These are phyloP conservation scores for Boletus edulis DNA, from an alignment of 768 basidiomycete species.

Conservation along the genomic window DNA sequence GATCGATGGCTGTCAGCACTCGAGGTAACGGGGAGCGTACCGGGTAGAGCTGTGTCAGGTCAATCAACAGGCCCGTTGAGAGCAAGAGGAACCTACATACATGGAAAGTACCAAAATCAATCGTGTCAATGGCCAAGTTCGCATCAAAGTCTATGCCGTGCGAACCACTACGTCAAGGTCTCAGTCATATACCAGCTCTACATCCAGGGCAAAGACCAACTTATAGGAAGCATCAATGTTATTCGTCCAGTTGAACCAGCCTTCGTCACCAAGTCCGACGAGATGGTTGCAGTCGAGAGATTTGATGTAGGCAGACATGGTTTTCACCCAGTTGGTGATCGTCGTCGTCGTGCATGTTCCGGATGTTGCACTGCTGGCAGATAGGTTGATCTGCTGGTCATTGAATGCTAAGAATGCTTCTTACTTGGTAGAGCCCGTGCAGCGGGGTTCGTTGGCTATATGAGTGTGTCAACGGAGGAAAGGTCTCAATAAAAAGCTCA, in stretches of 20 bases:
- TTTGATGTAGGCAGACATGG: constrained; percentile 61
- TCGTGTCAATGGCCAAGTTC: constrained; percentile 52
- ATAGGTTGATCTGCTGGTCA: background rate
- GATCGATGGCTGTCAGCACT: constrained; percentile 16
- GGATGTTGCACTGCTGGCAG: constrained; percentile 8
- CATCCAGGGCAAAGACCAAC: constrained; percentile 33
- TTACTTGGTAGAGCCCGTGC: constrained; percentile 15
- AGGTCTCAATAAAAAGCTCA: background rate
- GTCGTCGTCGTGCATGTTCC: constrained; percentile 42
- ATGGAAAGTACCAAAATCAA: constrained; percentile 71
- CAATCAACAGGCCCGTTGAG: background rate
- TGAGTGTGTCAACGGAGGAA: background rate
- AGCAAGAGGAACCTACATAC: constrained; percentile 35
- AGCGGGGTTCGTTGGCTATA: constrained; percentile 21
- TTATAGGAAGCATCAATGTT: constrained; percentile 54
- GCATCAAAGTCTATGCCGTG: constrained; percentile 63
- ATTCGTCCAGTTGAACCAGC: constrained; percentile 55
- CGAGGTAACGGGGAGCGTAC: constrained; percentile 14
- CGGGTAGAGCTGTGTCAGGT: constrained; percentile 23
- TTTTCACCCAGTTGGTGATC: constrained; percentile 52
- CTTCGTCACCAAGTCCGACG: constrained; percentile 63
- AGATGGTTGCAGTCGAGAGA: constrained; percentile 62
- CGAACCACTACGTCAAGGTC: constrained; percentile 37
- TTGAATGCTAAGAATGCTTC: background rate
- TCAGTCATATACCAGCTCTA: background rate